Evolutionary conservation across 805 yeast genomes (phyloP), one percentile per base, ranked within the genome.

Genomic region (Tetrapisispora namnaoensis): DNA sequence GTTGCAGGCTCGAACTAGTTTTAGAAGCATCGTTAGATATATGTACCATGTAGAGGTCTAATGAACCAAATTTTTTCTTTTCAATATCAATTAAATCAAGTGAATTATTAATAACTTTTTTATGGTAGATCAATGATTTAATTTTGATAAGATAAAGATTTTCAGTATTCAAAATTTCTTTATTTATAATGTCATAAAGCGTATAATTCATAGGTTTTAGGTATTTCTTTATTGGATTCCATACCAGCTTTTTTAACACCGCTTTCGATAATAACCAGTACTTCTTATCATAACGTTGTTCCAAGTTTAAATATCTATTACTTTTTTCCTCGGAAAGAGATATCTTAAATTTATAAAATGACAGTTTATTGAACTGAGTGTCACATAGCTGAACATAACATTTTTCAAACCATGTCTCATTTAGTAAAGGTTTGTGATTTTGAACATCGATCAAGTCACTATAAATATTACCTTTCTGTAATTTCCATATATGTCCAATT

Each of bases 221-320:
- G 20, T 24, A 18, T 43, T 2, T 44, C 17, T 36, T 38, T 37
- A 61, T 53, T 8, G 63, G 63, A 36, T 55, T 45, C 65, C 65
- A 59, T 8, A 49, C 46, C 37, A 58, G 39, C 9, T 39, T 30
- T 38, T 48, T 55, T 21, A 55, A 10, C 18, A 42, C 41, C 8
- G 37, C 43, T 40, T 51, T 56, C 2, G 50, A 42, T 8, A 59
- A n/a, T 41, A 40, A 44, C 66, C 65, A 60, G 9, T 28, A 37
- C 20, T 44, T 43, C 14, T 24, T 39, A 4, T 27, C 37, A 14
- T 20, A 16, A 9, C 8, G n/a, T 34, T 36, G 16, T 6, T 16
- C 18, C 8, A 10, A 20, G 27, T 40, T 16, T n/a, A 17, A n/a
- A 35, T 32, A 13, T n/a, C 3, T 24, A 20, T 20, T 6, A 28